phyloP scores from a whole-genome alignment of 176 grass and related monocot species.

The Paspalum vaginatum region DNA sequence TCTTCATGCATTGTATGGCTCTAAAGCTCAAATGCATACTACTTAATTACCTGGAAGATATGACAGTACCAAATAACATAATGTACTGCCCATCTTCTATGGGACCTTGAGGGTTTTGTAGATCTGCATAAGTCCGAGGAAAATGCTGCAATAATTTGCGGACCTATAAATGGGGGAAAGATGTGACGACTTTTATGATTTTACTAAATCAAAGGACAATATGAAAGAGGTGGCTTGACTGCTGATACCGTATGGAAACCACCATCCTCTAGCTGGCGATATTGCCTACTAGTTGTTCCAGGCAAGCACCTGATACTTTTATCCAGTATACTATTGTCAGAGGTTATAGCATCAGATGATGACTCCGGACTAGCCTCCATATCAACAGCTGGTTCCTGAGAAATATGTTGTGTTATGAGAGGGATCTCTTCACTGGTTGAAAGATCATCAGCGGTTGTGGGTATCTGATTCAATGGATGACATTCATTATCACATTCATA shows the following conservation, averaged over 20 bases:
- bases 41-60: conserved; percentile 79
- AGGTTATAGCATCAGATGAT: conserved; percentile 35
- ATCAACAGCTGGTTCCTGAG: conserved; percentile 42
- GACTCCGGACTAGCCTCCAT: conserved; percentile 18
- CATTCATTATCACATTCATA: conserved; percentile 46
- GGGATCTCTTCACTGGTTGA: conserved; percentile 44
- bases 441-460: conserved; percentile 33
- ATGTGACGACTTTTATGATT: conserved; percentile 29
- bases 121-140: conserved; percentile 86
- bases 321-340: conserved; percentile 60
- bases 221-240: conserved; percentile 26
- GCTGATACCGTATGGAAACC: conserved; percentile 80
- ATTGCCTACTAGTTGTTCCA: conserved; percentile 61
- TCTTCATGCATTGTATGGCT: conserved; percentile 31
- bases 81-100: conserved; percentile 89
- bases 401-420: conserved; percentile 5
- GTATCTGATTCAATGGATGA: conserved; percentile 32
- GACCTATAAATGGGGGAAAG: conserved; percentile 51
- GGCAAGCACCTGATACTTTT: conserved; percentile 63
- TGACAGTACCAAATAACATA: conserved; percentile 78
- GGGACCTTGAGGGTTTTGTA: conserved; percentile 68
- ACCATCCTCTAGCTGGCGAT: conserved; percentile 63
- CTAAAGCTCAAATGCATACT: conserved; percentile 37
- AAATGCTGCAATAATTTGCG: conserved; percentile 97
- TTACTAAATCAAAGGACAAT: conserved; percentile 16